Conservation (phyloP, 306 rosid genomes). For the Begonia fuchsioides region DNA sequence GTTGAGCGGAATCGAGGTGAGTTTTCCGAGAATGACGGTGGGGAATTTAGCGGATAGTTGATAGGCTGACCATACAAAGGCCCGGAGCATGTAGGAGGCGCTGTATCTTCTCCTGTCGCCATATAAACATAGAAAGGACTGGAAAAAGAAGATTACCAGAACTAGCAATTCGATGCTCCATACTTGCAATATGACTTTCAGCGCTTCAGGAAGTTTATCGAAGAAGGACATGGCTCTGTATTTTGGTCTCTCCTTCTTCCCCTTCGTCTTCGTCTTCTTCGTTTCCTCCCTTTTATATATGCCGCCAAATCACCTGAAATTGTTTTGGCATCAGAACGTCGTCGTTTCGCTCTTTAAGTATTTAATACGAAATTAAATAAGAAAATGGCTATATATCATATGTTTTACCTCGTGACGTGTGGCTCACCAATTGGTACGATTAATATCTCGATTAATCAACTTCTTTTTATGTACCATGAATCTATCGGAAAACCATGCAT, state of each 20-base stretch:
- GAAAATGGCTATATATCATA: no score
- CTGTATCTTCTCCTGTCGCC: slow-evolving; percentile 45
- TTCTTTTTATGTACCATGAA: no score
- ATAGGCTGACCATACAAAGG: slow-evolving; percentile 42
- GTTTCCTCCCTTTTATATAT: no score
- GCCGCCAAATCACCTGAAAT: no score
- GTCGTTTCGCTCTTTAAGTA: no score
- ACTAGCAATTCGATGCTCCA: slow-evolving; percentile 18
- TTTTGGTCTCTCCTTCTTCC: background rate
- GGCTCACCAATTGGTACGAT: no score
- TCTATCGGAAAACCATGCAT: no score
- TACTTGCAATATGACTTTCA: slow-evolving; percentile 27
- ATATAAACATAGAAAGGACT: slow-evolving; percentile 31
- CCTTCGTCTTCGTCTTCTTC: no score
- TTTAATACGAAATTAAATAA: no score
- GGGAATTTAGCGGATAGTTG: slow-evolving; percentile 30
- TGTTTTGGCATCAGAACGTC: no score
- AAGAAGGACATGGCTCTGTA: slow-evolving; percentile 12
- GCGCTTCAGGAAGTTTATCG: slow-evolving; percentile 18
- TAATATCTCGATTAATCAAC: no score
- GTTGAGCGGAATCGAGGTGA: slow-evolving; percentile 28
- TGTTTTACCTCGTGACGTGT: no score
- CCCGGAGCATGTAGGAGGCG: slow-evolving; percentile 33
- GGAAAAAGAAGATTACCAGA: slow-evolving; percentile 24
- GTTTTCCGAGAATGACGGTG: slow-evolving; percentile 43